These are phyloP conservation scores for Leucosporidium yakuticum DNA, from an alignment of 768 basidiomycete species.

Conservation along the genomic window DNA sequence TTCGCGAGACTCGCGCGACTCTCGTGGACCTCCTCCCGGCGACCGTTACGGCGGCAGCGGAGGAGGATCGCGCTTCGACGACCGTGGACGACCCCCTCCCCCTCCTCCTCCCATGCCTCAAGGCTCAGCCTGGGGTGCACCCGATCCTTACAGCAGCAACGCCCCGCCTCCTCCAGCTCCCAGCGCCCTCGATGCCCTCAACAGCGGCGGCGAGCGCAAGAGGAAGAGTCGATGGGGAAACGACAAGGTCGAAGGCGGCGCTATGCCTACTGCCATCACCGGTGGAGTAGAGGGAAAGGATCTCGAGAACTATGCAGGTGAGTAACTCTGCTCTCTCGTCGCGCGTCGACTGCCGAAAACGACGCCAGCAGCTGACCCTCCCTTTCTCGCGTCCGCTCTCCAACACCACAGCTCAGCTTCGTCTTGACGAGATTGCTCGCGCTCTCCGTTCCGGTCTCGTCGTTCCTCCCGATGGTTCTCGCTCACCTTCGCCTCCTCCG, in stretches of 20 bases:
- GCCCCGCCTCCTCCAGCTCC: constrained; percentile 21
- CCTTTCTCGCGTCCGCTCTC: not conserved
- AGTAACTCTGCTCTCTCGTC: not conserved
- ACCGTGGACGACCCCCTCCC: constrained; percentile 16
- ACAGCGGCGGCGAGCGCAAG: constrained; percentile 59
- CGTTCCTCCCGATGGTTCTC: constrained; percentile 88
- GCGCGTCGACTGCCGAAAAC: too few species aligned
- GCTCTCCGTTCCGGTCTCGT: constrained; percentile 90
- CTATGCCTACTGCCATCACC: constrained; percentile 87
- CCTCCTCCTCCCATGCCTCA: not conserved
- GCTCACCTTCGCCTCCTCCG: constrained; percentile 93
- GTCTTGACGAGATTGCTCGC: constrained; percentile 94
- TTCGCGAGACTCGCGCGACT: not conserved
- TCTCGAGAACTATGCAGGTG: constrained; percentile 88
- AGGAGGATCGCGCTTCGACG: constrained; percentile 16
- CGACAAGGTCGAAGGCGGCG: constrained; percentile 72
- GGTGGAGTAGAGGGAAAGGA: constrained; percentile 86
- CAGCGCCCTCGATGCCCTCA: not conserved
- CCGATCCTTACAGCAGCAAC: constrained; percentile 14
- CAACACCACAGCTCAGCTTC: constrained; percentile 59
- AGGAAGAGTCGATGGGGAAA: constrained; percentile 98
- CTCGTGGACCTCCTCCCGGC: constrained; percentile 8
- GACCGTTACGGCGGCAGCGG: constrained; percentile 8
- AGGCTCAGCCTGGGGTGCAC: constrained; percentile 3
- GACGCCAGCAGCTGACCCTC: not conserved